Percentiles rank a stretch among this genome's conserved stretches.
These are phyloP conservation scores for Peronospora farinosa DNA, from an alignment of 352 stramenopile species.

Conservation along the genomic window DNA sequence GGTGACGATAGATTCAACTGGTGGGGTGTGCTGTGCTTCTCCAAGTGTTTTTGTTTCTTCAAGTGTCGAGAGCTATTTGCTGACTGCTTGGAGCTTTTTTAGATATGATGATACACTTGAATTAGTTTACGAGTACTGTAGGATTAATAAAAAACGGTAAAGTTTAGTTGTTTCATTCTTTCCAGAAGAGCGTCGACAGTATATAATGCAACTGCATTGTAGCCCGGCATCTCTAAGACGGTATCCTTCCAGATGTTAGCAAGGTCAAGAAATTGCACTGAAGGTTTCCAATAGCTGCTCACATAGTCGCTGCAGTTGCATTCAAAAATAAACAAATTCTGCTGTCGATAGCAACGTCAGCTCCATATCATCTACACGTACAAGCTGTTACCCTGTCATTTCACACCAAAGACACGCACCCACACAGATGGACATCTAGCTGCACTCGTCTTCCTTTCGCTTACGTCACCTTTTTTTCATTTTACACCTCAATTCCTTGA, in stretches of 20 bases:
- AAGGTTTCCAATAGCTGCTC: too few relatives aligned
- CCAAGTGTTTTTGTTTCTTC: too few relatives aligned
- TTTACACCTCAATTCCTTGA: neutral
- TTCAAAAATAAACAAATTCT: neutral
- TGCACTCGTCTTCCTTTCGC: conserved; percentile 1
- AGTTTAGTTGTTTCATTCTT: neutral
- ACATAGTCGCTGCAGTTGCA: neutral
- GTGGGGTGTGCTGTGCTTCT: too few relatives aligned
- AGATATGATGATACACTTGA: conserved; percentile 4
- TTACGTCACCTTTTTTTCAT: neutral
- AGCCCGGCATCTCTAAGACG: too few relatives aligned
- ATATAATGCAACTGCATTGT: too few relatives aligned
- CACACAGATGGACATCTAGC: conserved; percentile 8
- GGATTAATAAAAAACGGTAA: neutral
- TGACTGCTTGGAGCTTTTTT: conserved; percentile 12
- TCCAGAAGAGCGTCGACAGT: too few relatives aligned
- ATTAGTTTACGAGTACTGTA: too few relatives aligned
- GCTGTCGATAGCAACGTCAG: neutral
- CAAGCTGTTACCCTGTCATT: neutral
- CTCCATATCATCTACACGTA: neutral
- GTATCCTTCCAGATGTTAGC: too few relatives aligned
- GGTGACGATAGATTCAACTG: neutral
- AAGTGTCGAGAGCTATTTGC: conserved; percentile 9
- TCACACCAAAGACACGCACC: neutral
- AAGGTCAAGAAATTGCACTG: conserved; percentile 1